These are phyloP conservation scores for Saturnispora halmiae DNA, from an alignment of 805 yeast species.

Conservation along the genomic window DNA sequence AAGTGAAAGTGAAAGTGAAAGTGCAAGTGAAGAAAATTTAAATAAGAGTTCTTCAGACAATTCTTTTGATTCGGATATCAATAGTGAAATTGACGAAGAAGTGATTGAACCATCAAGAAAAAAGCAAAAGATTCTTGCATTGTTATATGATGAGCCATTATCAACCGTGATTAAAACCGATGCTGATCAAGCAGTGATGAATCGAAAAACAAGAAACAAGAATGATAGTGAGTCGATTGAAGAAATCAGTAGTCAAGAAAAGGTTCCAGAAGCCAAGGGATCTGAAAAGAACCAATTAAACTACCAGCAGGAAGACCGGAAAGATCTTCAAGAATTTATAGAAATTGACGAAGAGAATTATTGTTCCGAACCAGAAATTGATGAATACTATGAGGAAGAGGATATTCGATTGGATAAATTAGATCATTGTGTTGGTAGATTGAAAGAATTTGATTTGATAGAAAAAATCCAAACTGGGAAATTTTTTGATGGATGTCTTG, in stretches of 20 bases:
- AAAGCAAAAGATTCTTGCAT: background rate
- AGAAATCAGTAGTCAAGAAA: too few relatives aligned
- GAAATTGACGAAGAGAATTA: background rate
- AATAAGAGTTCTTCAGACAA: background rate
- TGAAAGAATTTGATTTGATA: slow-evolving; percentile 1
- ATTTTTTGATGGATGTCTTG: slow-evolving; percentile 1
- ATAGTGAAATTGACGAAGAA: slow-evolving; percentile 1
- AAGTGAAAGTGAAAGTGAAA: slow-evolving; percentile 9
- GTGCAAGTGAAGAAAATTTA: background rate
- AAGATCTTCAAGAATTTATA: background rate
- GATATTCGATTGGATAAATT: background rate
- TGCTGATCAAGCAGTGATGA: too few relatives aligned
- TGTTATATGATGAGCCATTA: background rate
- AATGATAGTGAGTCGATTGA: too few relatives aligned
- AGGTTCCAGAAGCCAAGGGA: too few relatives aligned
- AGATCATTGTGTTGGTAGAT: slow-evolving; percentile 3
- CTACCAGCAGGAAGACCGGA: too few relatives aligned
- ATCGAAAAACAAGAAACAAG: too few relatives aligned
- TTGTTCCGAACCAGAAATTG: background rate
- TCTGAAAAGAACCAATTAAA: too few relatives aligned
- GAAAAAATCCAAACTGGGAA: slow-evolving; percentile 1
- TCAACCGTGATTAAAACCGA: too few relatives aligned
- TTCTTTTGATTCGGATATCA: background rate
- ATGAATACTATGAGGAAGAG: background rate
- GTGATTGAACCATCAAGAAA: background rate